Percentiles rank a stretch among this genome's conserved stretches.
Conservation (phyloP, 345 rosid species). For the Lepidium aucheri region DNA sequence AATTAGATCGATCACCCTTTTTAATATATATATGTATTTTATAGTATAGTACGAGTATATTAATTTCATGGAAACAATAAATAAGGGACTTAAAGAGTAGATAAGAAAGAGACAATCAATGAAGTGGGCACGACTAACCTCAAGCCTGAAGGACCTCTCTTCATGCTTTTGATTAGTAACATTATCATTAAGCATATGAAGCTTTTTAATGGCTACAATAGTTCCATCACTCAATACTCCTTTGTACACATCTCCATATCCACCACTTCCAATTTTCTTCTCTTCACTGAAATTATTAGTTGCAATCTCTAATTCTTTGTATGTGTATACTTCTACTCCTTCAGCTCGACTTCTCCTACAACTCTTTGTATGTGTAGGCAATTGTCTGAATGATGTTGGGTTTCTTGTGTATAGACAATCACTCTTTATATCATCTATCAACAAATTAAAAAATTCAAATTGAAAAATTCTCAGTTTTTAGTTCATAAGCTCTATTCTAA, state of each 20-base stretch:
- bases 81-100: background rate
- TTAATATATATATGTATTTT: too few relatives aligned
- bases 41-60: background rate
- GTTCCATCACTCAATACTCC: constrained; percentile 71
- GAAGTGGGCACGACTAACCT: constrained; percentile 47
- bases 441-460: too few relatives aligned
- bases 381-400: constrained; percentile 12
- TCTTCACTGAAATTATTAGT: constrained; percentile 53
- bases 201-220: constrained; percentile 66
- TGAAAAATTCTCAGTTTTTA: too few relatives aligned
- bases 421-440: constrained; percentile 10
- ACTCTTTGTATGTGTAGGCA: constrained; percentile 1
- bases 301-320: constrained; percentile 66
- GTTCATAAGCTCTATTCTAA: too few relatives aligned
- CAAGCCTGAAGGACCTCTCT: constrained; percentile 77
- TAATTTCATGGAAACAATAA: constrained; percentile 4
- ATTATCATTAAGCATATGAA: constrained; percentile 25
- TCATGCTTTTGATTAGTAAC: constrained; percentile 52
- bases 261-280: constrained; percentile 59
- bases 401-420: constrained; percentile 14
- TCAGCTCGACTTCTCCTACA: constrained; percentile 15
- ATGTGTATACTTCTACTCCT: constrained; percentile 79
- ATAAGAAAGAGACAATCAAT: constrained; percentile 25
- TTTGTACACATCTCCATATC: constrained; percentile 58
- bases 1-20: too few relatives aligned